These are phyloP conservation scores for Westerdykella sp. DNA, from an alignment of 2,329 filamentous ascomycete genomes.

Conservation along the genomic window DNA sequence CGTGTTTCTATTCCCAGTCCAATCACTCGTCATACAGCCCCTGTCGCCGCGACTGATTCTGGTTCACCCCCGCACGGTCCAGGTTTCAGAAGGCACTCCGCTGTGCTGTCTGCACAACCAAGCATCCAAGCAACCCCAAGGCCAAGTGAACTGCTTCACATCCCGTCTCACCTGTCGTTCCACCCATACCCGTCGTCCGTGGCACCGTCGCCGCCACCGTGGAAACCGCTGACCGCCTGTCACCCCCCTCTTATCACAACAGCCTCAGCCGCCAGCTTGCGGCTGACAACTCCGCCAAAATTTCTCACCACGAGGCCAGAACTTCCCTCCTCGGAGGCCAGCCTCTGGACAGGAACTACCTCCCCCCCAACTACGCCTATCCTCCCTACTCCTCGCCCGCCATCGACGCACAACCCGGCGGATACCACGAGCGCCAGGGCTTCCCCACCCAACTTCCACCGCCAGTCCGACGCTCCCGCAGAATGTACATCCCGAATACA, in stretches of 20 bases:
- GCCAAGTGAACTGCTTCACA: slow-evolving; percentile 15
- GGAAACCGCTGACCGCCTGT: not conserved
- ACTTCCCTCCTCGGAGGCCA: slow-evolving; percentile 55
- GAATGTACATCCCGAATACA: slow-evolving; percentile 72
- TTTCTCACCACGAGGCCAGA: slow-evolving; percentile 51
- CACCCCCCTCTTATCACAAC: slow-evolving; percentile 14
- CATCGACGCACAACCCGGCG: slow-evolving; percentile 47
- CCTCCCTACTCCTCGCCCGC: slow-evolving; percentile 35
- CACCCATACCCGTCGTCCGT: slow-evolving; percentile 10
- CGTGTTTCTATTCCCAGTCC: not conserved
- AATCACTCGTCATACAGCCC: not conserved
- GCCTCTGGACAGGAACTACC: slow-evolving; percentile 47
- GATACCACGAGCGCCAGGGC: slow-evolving; percentile 39
- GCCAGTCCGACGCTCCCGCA: slow-evolving; percentile 27
- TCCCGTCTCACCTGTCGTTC: slow-evolving; percentile 26
- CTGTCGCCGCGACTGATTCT: not conserved
- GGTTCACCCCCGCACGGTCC: too few relatives aligned
- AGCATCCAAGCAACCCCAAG: not conserved
- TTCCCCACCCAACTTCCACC: slow-evolving; percentile 37
- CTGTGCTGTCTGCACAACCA: too few relatives aligned
- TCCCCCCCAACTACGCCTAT: slow-evolving; percentile 35
- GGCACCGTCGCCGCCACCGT: slow-evolving; percentile 7
- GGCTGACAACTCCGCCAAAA: slow-evolving; percentile 42
- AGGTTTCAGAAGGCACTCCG: too few relatives aligned
- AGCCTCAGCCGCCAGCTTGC: slow-evolving; percentile 29